Percentiles rank a stretch among this genome's conserved stretches.
Evolutionary conservation across 257 asterid species (phyloP).

Genomic region (Jasminum sambac): DNA sequence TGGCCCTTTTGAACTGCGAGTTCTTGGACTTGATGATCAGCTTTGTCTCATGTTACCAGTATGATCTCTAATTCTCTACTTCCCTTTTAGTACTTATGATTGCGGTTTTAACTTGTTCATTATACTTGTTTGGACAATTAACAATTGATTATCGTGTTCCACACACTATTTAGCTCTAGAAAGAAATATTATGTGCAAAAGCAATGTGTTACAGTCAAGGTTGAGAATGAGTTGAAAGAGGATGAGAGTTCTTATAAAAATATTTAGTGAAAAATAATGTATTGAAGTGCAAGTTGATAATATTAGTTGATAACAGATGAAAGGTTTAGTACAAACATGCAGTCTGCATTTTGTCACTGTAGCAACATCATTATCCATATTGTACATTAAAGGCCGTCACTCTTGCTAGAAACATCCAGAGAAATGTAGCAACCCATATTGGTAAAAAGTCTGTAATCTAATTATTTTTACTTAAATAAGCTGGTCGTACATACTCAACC

Average conservation of each 20-base stretch:
- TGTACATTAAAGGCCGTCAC: too few relatives aligned
- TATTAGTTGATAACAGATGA: not conserved
- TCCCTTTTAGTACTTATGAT: not conserved
- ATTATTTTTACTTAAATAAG: not conserved
- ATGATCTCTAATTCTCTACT: conserved; percentile 10
- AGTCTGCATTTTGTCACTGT: not conserved
- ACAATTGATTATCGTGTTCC: not conserved
- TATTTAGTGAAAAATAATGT: not conserved
- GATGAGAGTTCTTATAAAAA: not conserved
- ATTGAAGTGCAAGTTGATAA: conserved; percentile 5
- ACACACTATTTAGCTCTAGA: not conserved
- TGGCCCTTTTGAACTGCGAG: conserved; percentile 71
- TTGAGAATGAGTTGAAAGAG: conserved; percentile 10
- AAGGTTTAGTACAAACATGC: not conserved
- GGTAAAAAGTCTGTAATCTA: not conserved
- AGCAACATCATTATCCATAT: too few relatives aligned
- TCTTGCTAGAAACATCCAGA: not conserved
- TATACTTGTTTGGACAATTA: not conserved
- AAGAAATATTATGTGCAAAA: not conserved
- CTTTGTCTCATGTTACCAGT: conserved; percentile 67
- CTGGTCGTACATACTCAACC: not conserved
- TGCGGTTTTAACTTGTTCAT: not conserved
- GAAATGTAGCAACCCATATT: not conserved
- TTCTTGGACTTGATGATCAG: conserved; percentile 44
- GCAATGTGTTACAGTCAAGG: not conserved